Conservation (phyloP, 805 yeast genomes). For the Clavispora asparagi region DNA sequence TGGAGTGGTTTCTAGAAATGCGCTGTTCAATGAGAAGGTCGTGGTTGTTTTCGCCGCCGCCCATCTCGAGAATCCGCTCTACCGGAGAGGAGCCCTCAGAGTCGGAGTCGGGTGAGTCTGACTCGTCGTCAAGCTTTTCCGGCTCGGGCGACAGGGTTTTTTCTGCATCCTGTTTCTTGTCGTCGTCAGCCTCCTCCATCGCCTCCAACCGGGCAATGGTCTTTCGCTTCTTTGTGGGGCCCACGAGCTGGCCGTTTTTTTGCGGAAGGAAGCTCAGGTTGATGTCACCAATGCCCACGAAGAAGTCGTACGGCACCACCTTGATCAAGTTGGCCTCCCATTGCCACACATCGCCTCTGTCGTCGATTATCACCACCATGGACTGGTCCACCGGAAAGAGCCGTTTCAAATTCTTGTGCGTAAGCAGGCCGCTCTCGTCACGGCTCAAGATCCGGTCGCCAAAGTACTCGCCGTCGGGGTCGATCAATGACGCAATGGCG, state of each 20-base stretch:
- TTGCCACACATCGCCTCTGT: conserved; percentile 98
- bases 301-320: conserved; percentile 93
- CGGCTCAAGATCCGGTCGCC: conserved; percentile 89
- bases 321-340: conserved; percentile 91
- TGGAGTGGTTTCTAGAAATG: conserved; percentile 57
- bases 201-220: conserved; percentile 56
- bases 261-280: conserved; percentile 89
- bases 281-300: conserved; percentile 96
- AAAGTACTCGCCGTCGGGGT: conserved; percentile 80
- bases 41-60: conserved; percentile 47
- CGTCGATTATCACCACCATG: conserved; percentile 95
- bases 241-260: conserved; percentile 50
- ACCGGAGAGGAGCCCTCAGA: conserved; percentile 36
- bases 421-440: conserved; percentile 90
- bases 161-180: conserved; percentile 22
- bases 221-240: conserved; percentile 60
- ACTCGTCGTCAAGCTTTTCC: not conserved
- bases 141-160: conserved; percentile 2
- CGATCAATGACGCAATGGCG: conserved; percentile 84
- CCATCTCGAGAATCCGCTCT: conserved; percentile 43
- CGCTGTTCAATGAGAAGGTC: conserved; percentile 52
- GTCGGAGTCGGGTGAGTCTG: conserved; percentile 2
- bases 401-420: conserved; percentile 82
- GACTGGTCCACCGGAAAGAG: conserved; percentile 94
- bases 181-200: conserved; percentile 11